Evolutionary conservation across 1,284 basidiomycete genomes (phyloP).

Genomic region (Irpex sp.): DNA sequence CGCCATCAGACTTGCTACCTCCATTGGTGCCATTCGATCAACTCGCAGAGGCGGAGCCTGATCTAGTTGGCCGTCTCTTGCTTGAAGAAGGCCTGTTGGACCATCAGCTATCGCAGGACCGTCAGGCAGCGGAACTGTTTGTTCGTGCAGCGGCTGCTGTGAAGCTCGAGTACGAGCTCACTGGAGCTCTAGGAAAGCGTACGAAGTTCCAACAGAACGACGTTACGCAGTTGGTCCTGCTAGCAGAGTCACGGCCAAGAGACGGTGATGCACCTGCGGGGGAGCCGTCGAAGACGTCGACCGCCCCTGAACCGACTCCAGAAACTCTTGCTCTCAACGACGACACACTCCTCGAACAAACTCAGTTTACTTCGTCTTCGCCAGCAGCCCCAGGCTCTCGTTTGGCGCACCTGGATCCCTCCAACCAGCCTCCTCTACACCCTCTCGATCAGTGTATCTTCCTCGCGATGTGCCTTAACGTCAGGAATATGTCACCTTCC

Average conservation of each 20-base stretch:
- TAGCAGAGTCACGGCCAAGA: conserved; percentile 77
- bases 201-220: conserved; percentile 93
- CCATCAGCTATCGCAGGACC: conserved; percentile 74
- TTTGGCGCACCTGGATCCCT: conserved; percentile 73
- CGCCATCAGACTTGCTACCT: conserved; percentile 46
- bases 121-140: conserved; percentile 76
- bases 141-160: conserved; percentile 76
- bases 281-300: conserved; percentile 18
- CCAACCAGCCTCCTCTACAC: conserved; percentile 81
- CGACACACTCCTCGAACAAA: conserved; percentile 94
- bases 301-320: conserved; percentile 37
- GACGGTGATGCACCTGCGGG: conserved; percentile 28
- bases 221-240: conserved; percentile 88
- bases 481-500: conserved; percentile 82
- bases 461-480: conserved; percentile 84
- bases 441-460: conserved; percentile 91
- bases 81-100: conserved; percentile 83
- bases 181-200: conserved; percentile 89
- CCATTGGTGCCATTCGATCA: conserved; percentile 48
- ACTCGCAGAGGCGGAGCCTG: conserved; percentile 40
- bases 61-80: conserved; percentile 67
- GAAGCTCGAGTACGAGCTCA: conserved; percentile 86
- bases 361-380: conserved; percentile 76
- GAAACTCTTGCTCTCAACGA: conserved; percentile 87
- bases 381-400: conserved; percentile 34